Percentiles rank a stretch among this genome's conserved stretches.
Evolutionary conservation across 257 asterid species (phyloP).

Genomic region (Eucommia ulmoides): DNA sequence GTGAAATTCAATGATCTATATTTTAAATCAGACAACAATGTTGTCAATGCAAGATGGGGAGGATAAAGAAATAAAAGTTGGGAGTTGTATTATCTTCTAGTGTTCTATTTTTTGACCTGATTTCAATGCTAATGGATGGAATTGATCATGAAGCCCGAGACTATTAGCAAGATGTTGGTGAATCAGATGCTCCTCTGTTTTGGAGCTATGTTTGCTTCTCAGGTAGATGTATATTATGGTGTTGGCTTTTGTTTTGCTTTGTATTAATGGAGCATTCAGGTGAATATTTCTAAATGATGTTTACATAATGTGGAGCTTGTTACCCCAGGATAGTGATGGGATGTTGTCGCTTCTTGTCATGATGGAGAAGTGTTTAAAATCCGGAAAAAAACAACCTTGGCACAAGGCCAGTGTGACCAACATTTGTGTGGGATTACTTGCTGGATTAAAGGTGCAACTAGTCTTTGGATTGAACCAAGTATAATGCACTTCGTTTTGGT

Average conservation of each 20-base stretch:
- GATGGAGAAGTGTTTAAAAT: constrained; percentile 74
- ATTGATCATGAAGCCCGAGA: constrained; percentile 73
- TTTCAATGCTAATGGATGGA: constrained; percentile 15
- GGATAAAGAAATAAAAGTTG: neutral
- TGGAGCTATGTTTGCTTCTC: constrained; percentile 89
- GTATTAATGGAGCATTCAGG: too few relatives aligned
- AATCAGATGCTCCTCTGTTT: constrained; percentile 98
- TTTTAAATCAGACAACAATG: neutral
- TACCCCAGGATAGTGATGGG: constrained; percentile 86
- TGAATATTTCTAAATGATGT: constrained; percentile 16
- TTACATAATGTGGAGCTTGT: constrained; percentile 17
- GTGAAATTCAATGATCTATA: neutral
- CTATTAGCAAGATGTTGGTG: constrained; percentile 84
- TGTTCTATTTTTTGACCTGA: too few relatives aligned
- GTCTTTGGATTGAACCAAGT: constrained; percentile 10
- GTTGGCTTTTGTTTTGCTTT: constrained; percentile 12
- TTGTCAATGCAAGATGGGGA: neutral
- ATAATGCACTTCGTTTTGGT: constrained; percentile 5
- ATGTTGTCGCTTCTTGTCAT: constrained; percentile 76
- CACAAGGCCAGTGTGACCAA: constrained; percentile 72
- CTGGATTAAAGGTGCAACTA: constrained; percentile 77
- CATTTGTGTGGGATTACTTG: constrained; percentile 89
- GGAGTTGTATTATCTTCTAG: constrained; percentile 2
- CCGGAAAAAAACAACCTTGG: constrained; percentile 87
- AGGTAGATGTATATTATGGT: constrained; percentile 42